Percentiles rank a stretch among this genome's conserved stretches.
Evolutionary conservation across 208 protist species (phyloP).

Genomic region (Leishmania martiniquensis): DNA sequence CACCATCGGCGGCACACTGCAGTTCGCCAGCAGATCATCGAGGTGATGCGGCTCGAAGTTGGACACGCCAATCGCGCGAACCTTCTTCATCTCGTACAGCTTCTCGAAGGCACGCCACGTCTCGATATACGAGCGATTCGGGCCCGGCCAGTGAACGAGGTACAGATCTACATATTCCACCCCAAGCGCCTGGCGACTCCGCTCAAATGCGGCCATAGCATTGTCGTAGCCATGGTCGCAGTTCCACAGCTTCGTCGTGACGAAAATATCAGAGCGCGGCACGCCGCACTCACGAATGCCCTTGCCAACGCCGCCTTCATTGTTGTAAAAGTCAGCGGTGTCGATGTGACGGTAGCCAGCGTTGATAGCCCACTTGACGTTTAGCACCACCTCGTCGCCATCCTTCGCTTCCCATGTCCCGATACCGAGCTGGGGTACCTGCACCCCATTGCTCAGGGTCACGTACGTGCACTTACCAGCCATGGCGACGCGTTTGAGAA

Average conservation of each 20-base stretch:
- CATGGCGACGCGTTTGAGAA: constrained; percentile 9
- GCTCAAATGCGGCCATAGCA: constrained; percentile 63
- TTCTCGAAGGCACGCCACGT: constrained; percentile 77
- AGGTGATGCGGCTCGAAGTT: constrained; percentile 83
- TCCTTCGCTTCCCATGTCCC: constrained; percentile 71
- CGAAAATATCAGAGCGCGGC: constrained; percentile 86
- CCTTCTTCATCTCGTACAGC: constrained; percentile 66
- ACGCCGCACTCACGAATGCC: constrained; percentile 61
- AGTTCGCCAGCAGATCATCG: constrained; percentile 62
- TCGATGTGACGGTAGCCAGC: constrained; percentile 91
- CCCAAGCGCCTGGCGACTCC: constrained; percentile 76
- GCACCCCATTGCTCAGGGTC: constrained; percentile 61
- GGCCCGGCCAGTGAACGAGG: constrained; percentile 96
- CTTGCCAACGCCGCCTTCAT: constrained; percentile 71
- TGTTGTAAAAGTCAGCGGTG: constrained; percentile 81
- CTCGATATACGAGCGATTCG: constrained; percentile 46
- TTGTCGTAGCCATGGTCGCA: constrained; percentile 65
- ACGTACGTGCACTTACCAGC: constrained; percentile 30
- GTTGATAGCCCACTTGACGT: constrained; percentile 56
- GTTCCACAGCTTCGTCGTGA: constrained; percentile 92
- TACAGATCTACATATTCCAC: constrained; percentile 97
- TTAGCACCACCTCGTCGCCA: constrained; percentile 44
- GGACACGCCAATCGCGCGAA: constrained; percentile 89
- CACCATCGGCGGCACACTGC: constrained; percentile 77
- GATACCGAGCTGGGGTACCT: constrained; percentile 84